Evolutionary conservation across 2,329 filamentous ascomycete genomes (phyloP).

Genomic region (Mycocentrospora acerina): DNA sequence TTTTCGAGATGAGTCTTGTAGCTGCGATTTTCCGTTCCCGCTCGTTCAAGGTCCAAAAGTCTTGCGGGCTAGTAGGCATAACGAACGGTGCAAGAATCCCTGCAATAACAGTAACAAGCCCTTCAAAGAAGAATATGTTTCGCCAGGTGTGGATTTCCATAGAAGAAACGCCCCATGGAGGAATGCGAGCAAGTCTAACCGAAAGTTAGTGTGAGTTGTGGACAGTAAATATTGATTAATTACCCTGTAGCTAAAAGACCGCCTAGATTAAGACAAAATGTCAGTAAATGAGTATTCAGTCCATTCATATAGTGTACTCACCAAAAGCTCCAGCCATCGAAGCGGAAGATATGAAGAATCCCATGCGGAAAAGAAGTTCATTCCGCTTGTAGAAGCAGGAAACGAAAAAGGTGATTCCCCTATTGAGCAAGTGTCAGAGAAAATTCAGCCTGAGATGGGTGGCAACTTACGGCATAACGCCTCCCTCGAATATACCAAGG

Average conservation of each 20-base stretch:
- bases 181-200: slow-evolving; percentile 47
- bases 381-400: slow-evolving; percentile 59
- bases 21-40: slow-evolving; percentile 58
- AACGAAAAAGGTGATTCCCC: slow-evolving; percentile 59
- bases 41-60: slow-evolving; percentile 54
- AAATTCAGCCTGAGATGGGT: background rate
- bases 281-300: too few relatives aligned
- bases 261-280: too few relatives aligned
- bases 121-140: slow-evolving; percentile 65
- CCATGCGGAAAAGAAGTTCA: slow-evolving; percentile 58
- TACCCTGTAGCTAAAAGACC: slow-evolving; percentile 57
- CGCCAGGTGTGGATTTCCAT: slow-evolving; percentile 49
- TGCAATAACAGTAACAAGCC: slow-evolving; percentile 54
- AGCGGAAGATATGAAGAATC: slow-evolving; percentile 58
- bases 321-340: slow-evolving; percentile 61
- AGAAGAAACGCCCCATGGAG: slow-evolving; percentile 51
- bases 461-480: slow-evolving; percentile 53
- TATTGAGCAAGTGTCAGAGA: slow-evolving; percentile 10
- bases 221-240: slow-evolving; percentile 23
- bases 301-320: too few relatives aligned
- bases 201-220: slow-evolving; percentile 3
- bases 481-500: slow-evolving; percentile 59
- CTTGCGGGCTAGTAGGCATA: slow-evolving; percentile 54
- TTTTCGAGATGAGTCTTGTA: slow-evolving; percentile 54
- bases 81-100: slow-evolving; percentile 53